These are phyloP conservation scores for Mycena galopus DNA, from an alignment of 768 basidiomycete species.

Conservation along the genomic window DNA sequence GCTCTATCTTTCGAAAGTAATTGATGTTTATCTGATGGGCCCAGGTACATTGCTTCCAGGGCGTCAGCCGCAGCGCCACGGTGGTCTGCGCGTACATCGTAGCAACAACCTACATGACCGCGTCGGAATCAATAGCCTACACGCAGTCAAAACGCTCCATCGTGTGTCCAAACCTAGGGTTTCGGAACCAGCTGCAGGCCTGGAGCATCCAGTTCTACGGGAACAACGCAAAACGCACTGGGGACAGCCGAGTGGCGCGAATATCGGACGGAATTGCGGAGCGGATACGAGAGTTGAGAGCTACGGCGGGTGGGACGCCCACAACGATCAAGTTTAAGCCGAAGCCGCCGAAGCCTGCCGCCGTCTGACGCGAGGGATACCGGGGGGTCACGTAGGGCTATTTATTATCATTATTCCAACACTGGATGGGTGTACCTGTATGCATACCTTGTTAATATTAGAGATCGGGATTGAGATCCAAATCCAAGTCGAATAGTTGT, in stretches of 20 bases:
- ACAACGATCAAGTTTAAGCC: conserved; percentile 14
- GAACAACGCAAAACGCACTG: conserved; percentile 15
- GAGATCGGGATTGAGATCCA: conserved; percentile 88
- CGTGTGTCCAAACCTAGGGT: conserved; percentile 76
- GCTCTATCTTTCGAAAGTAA: neutral
- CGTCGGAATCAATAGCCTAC: conserved; percentile 66
- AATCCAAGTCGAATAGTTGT: conserved; percentile 81
- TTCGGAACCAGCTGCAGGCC: conserved; percentile 62
- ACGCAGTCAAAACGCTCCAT: conserved; percentile 70
- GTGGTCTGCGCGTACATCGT: conserved; percentile 82
- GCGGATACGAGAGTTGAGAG: conserved; percentile 48
- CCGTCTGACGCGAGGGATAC: neutral
- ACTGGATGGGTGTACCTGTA: neutral
- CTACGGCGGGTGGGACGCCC: conserved; percentile 24
- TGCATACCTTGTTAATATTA: conserved; percentile 45
- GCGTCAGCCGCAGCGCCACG: conserved; percentile 81
- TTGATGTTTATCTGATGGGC: neutral
- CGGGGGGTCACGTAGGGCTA: neutral
- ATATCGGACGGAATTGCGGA: conserved; percentile 43
- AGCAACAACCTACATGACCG: conserved; percentile 64
- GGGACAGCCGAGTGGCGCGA: conserved; percentile 23
- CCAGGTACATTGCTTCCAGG: conserved; percentile 84
- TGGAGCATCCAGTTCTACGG: conserved; percentile 31
- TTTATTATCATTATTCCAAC: neutral
- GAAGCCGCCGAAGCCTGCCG: conserved; percentile 2